phyloP scores from a whole-genome alignment of 441 rosid genomes.

The Geranium incanum region DNA sequence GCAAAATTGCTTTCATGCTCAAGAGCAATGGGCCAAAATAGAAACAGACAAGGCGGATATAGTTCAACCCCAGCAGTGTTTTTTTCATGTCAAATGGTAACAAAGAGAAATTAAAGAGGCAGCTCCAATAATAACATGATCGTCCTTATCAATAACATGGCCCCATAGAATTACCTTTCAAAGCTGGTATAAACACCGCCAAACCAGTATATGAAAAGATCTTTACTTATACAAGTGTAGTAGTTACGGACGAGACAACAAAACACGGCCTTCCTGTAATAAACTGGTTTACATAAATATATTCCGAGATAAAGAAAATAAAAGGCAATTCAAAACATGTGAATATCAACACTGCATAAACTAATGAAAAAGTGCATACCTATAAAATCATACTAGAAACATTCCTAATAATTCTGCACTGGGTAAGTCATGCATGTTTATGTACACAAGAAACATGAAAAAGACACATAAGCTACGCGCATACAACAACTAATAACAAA shows the following conservation, averaged over 20 bases:
- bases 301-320: slow-evolving; percentile 5
- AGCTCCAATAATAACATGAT: background rate
- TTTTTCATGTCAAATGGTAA: background rate
- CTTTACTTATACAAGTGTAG: slow-evolving; percentile 48
- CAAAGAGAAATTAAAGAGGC: background rate
- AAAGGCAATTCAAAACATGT: background rate
- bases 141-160: background rate
- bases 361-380: background rate
- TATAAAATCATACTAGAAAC: slow-evolving; percentile 3
- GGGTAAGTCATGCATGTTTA: background rate
- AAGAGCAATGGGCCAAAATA: background rate
- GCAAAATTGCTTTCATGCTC: background rate
- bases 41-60: background rate
- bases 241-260: slow-evolving; percentile 56
- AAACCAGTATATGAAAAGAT: slow-evolving; percentile 67
- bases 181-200: slow-evolving; percentile 68
- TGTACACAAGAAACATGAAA: background rate
- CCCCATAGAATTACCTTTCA: slow-evolving; percentile 52
- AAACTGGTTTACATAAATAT: slow-evolving; percentile 11
- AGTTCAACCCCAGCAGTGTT: background rate
- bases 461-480: background rate
- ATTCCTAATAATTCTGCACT: background rate
- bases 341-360: background rate
- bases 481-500: background rate
- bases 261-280: slow-evolving; percentile 74